Percentiles rank a stretch among this genome's conserved stretches.
Conservation (phyloP, 2,329 filamentous ascomycete genomes). For the Colletotrichum phormii region DNA sequence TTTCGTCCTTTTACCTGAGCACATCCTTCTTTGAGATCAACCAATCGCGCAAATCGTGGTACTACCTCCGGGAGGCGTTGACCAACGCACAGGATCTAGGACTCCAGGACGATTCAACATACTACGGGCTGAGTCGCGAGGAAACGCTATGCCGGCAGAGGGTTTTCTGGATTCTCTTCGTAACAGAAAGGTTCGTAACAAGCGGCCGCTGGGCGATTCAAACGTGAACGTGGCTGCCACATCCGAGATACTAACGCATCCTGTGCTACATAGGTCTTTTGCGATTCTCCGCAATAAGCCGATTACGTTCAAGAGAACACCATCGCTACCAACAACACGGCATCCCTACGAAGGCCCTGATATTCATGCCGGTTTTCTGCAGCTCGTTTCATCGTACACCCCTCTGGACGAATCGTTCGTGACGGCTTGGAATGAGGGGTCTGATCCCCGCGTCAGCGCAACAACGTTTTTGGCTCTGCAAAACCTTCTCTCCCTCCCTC, state of each 20-base stretch:
- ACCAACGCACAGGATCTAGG: slow-evolving; percentile 69
- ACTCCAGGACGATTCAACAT: slow-evolving; percentile 68
- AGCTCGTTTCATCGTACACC: slow-evolving; percentile 70
- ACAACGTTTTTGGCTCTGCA: slow-evolving; percentile 51
- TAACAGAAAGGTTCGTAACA: slow-evolving; percentile 65
- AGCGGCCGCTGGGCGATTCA: too few species aligned
- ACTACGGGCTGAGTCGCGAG: slow-evolving; percentile 58
- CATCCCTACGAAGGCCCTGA: slow-evolving; percentile 63
- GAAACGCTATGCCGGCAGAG: slow-evolving; percentile 66
- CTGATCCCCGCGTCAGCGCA: slow-evolving; percentile 48
- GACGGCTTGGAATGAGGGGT: slow-evolving; percentile 72
- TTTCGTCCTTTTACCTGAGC: slow-evolving; percentile 72
- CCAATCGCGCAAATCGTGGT: slow-evolving; percentile 71
- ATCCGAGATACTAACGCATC: slow-evolving; percentile 4
- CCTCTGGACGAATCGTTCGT: slow-evolving; percentile 74
- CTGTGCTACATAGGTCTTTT: slow-evolving; percentile 61
- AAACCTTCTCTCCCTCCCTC: slow-evolving; percentile 47
- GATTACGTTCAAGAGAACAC: slow-evolving; percentile 70
- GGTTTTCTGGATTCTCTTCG: slow-evolving; percentile 72
- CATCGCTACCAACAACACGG: slow-evolving; percentile 63
- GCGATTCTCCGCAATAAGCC: slow-evolving; percentile 73
- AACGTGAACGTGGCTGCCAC: neutral
- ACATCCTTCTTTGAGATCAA: slow-evolving; percentile 72
- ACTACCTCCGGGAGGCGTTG: slow-evolving; percentile 70
- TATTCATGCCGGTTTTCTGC: slow-evolving; percentile 68